These are phyloP conservation scores for Spergularia marina DNA, from an alignment of 148 eudicot species.

Conservation along the genomic window DNA sequence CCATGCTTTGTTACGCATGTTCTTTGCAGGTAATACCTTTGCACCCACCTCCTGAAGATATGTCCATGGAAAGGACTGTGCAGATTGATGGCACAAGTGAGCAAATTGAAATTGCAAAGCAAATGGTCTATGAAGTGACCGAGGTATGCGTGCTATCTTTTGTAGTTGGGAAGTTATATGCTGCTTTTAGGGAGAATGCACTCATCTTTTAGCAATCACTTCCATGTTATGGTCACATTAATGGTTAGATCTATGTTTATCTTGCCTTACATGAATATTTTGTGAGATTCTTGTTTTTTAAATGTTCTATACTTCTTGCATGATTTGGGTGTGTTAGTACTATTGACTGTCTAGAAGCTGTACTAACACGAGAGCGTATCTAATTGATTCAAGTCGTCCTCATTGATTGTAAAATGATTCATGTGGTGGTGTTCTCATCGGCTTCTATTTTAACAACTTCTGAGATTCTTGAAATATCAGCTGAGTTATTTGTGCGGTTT, in stretches of 20 bases:
- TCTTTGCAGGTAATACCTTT: constrained; percentile 77
- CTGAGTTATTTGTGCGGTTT: neutral
- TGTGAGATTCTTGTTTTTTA: no score
- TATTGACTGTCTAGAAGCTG: no score
- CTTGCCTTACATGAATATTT: neutral
- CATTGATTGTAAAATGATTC: neutral
- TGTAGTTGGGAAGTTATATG: constrained; percentile 19
- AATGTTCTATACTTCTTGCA: neutral
- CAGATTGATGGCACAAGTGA: constrained; percentile 93
- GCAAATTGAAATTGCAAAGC: constrained; percentile 87
- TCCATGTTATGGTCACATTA: neutral
- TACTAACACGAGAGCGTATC: no score
- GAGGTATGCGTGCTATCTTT: constrained; percentile 61
- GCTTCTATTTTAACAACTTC: no score
- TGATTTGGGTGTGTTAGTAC: neutral
- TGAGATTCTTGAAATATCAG: no score
- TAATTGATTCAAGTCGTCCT: neutral
- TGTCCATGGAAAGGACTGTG: constrained; percentile 74
- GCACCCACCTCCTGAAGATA: constrained; percentile 90
- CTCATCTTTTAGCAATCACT: neutral
- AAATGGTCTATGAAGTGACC: constrained; percentile 81
- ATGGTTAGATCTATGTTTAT: neutral
- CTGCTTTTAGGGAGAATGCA: constrained; percentile 1
- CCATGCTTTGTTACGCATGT: neutral
- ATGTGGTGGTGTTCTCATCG: neutral